Evolutionary conservation across 306 rosid genomes (phyloP).

Genomic region (Leucaena leucocephala): DNA sequence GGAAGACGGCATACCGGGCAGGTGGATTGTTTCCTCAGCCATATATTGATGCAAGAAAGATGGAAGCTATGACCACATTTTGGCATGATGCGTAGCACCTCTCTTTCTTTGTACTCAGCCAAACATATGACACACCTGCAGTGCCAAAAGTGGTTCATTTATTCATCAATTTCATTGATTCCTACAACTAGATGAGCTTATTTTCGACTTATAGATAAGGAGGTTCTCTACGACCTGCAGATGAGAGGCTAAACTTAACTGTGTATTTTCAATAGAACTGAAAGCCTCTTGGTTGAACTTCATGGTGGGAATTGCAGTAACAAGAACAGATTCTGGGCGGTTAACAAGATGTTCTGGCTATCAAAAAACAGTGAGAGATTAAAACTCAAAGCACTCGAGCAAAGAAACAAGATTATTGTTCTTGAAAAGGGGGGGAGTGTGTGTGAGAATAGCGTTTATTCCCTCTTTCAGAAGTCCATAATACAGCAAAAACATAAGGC

Average conservation of each 20-base stretch:
- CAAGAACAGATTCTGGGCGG: constrained; percentile 72
- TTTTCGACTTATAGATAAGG: not conserved
- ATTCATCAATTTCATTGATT: not conserved
- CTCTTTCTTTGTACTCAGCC: constrained; percentile 86
- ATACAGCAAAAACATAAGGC: not conserved
- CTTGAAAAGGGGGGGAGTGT: too few species aligned
- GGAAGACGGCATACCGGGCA: constrained; percentile 94
- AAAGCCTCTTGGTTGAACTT: constrained; percentile 81
- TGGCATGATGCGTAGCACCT: constrained; percentile 82
- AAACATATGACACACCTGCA: constrained; percentile 94
- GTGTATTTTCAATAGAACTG: constrained; percentile 75
- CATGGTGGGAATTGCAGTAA: constrained; percentile 93
- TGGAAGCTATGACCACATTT: constrained; percentile 92
- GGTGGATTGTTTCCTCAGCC: constrained; percentile 88
- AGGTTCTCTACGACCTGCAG: constrained; percentile 15
- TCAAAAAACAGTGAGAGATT: constrained; percentile 60
- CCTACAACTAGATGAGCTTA: not conserved
- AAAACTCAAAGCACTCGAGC: constrained; percentile 41
- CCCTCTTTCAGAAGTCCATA: not conserved
- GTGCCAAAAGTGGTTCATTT: constrained; percentile 26
- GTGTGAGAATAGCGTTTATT: not conserved
- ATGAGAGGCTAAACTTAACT: constrained; percentile 62
- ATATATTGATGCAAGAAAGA: constrained; percentile 85
- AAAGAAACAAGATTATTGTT: constrained; percentile 9
- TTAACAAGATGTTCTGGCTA: constrained; percentile 81